A percentile compares a stretch with the other conserved stretches of the same genome.
Conservation (phyloP, 768 basidiomycete species). For the Leccinum uliginosum region DNA sequence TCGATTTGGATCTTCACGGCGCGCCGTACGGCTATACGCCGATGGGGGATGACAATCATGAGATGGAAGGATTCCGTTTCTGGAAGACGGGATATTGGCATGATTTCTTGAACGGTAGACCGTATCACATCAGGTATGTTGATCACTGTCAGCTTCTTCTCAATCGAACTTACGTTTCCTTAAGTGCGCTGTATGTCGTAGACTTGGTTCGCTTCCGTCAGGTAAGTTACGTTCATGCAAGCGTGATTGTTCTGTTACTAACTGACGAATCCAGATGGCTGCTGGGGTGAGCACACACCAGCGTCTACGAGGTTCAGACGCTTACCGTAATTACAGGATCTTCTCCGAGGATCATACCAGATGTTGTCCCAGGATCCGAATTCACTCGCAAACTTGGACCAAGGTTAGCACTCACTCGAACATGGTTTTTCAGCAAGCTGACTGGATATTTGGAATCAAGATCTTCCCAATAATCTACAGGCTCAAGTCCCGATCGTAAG, state of each 20-base stretch:
- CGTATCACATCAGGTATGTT: slow-evolving; percentile 91
- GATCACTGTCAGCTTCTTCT: not conserved
- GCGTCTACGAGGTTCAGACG: not conserved
- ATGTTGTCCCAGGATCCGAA: slow-evolving; percentile 90
- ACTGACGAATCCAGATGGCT: slow-evolving; percentile 37
- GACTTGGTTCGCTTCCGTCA: slow-evolving; percentile 95
- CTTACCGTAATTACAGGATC: slow-evolving; percentile 49
- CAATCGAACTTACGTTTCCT: slow-evolving; percentile 7
- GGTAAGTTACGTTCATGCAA: slow-evolving; percentile 34
- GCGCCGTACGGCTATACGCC: slow-evolving; percentile 96
- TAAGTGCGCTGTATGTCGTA: slow-evolving; percentile 90
- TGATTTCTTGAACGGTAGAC: slow-evolving; percentile 74
- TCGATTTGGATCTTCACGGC: slow-evolving; percentile 89
- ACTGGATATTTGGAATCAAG: slow-evolving; percentile 34
- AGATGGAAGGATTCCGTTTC: slow-evolving; percentile 98
- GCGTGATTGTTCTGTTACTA: not conserved
- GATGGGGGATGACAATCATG: slow-evolving; percentile 92
- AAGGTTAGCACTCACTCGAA: slow-evolving; percentile 46
- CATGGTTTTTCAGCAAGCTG: not conserved
- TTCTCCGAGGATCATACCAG: slow-evolving; percentile 89
- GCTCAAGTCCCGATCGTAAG: slow-evolving; percentile 88
- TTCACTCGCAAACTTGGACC: slow-evolving; percentile 92
- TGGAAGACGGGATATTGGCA: slow-evolving; percentile 99
- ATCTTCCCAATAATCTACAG: slow-evolving; percentile 95
- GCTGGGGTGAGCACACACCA: slow-evolving; percentile 44